Evolutionary conservation across 176 grass and related monocot species (phyloP).

Genomic region (Juncus inflexus): DNA sequence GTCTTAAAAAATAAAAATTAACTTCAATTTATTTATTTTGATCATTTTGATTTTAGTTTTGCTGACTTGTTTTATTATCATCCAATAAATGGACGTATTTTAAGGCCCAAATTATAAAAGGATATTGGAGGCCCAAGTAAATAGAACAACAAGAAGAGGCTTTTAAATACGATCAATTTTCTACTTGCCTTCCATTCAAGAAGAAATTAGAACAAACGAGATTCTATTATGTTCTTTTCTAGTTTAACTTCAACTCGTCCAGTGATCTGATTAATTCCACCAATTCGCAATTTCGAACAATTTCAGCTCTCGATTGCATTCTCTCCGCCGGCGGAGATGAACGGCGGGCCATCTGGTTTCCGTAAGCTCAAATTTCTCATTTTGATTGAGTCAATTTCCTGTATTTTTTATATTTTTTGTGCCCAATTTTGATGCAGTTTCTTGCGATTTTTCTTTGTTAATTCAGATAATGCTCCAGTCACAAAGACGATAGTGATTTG

Average conservation of each 20-base stretch:
- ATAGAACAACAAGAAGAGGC: no score
- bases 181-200: no score
- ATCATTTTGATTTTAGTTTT: no score
- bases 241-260: neutral
- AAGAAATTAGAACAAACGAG: neutral
- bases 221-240: constrained; percentile 10
- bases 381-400: neutral
- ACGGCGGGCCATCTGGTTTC: constrained; percentile 76
- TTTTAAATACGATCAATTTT: no score
- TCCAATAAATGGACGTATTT: no score
- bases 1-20: no score
- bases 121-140: no score
- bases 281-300: neutral
- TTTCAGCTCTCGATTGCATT: neutral
- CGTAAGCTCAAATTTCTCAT: constrained; percentile 32
- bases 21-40: no score
- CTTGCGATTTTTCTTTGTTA: neutral
- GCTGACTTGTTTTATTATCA: no score
- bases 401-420: neutral
- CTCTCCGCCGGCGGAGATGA: constrained; percentile 49
- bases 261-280: neutral
- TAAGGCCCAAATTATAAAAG: no score
- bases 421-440: neutral
- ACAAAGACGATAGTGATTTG: constrained; percentile 63
- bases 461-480: constrained; percentile 80